phyloP scores from a whole-genome alignment of 495 filamentous ascomycete genomes.

The Darksidea phi region DNA sequence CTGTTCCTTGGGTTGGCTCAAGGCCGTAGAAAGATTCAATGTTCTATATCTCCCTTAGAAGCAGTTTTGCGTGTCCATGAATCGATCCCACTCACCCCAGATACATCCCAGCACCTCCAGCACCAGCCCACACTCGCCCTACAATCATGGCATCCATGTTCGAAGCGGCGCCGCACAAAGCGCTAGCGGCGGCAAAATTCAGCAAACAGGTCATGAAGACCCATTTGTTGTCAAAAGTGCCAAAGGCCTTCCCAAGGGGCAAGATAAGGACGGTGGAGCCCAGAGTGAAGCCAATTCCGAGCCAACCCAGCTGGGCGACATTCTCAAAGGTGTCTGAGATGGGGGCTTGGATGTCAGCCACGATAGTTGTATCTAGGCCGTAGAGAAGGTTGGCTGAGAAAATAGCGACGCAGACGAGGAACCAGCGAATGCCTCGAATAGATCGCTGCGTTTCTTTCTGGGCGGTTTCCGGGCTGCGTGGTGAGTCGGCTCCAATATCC shows the following conservation, averaged over 20 bases:
- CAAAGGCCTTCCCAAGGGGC: conserved; percentile 24
- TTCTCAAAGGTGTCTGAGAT: conserved; percentile 24
- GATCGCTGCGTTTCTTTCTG: no score
- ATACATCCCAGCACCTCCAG: conserved; percentile 25
- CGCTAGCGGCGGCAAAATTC: conserved; percentile 41
- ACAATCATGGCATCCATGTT: conserved; percentile 40
- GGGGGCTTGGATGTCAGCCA: conserved; percentile 24
- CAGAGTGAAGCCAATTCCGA: conserved; percentile 27
- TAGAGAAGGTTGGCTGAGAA: conserved; percentile 21
- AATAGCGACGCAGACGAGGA: conserved; percentile 8
- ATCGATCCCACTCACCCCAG: conserved; percentile 1
- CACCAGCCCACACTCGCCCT: conserved; percentile 42
- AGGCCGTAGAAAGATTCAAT: conserved; percentile 2
- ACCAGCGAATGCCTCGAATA: conserved; percentile 3
- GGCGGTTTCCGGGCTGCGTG: no score
- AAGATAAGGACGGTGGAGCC: conserved; percentile 10
- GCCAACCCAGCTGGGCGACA: conserved; percentile 26
- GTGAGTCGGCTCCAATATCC: no score
- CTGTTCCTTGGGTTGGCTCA: conserved; percentile 1
- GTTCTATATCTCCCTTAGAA: not conserved
- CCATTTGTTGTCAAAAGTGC: conserved; percentile 41
- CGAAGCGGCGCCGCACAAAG: conserved; percentile 41
- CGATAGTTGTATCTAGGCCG: conserved; percentile 33
- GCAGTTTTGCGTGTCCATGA: not conserved
- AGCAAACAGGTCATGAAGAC: conserved; percentile 35